phyloP scores from a whole-genome alignment of 345 rosid genomes.

The Hevea brasiliensis region DNA sequence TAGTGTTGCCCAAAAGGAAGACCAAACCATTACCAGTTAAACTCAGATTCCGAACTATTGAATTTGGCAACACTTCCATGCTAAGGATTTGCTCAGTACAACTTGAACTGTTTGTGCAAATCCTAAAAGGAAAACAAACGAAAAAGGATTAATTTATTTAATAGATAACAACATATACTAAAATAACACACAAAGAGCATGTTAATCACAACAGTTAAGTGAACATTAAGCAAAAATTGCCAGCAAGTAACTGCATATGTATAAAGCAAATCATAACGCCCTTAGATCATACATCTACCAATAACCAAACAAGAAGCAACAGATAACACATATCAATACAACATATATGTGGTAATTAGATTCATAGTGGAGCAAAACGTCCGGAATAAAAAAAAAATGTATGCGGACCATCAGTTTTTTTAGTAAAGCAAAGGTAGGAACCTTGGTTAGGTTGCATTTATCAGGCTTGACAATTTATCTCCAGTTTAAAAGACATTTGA shows the following conservation, averaged over 20 bases:
- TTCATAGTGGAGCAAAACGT: too few species aligned
- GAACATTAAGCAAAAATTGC: background rate
- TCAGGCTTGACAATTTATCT: too few species aligned
- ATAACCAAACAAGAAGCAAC: background rate
- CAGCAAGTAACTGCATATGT: too few species aligned
- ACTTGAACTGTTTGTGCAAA: conserved; percentile 79
- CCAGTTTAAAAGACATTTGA: too few species aligned
- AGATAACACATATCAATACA: background rate
- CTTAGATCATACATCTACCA: background rate
- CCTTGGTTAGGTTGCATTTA: too few species aligned
- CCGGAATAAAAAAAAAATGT: too few species aligned
- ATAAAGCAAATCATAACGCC: background rate
- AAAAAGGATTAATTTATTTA: background rate
- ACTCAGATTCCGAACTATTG: conserved; percentile 47
- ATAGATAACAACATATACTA: background rate
- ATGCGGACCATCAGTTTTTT: too few species aligned
- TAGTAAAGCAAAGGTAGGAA: too few species aligned
- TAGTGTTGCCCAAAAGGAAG: conserved; percentile 44
- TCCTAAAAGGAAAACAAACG: conserved; percentile 39
- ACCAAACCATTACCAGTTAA: conserved; percentile 41
- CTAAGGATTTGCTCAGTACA: conserved; percentile 68
- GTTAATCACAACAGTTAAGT: background rate
- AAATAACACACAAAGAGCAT: background rate
- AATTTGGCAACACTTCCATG: conserved; percentile 64
- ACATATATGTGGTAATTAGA: background rate